These are phyloP conservation scores for Debaryomyces maramus DNA, from an alignment of 805 yeast species.

Conservation along the genomic window DNA sequence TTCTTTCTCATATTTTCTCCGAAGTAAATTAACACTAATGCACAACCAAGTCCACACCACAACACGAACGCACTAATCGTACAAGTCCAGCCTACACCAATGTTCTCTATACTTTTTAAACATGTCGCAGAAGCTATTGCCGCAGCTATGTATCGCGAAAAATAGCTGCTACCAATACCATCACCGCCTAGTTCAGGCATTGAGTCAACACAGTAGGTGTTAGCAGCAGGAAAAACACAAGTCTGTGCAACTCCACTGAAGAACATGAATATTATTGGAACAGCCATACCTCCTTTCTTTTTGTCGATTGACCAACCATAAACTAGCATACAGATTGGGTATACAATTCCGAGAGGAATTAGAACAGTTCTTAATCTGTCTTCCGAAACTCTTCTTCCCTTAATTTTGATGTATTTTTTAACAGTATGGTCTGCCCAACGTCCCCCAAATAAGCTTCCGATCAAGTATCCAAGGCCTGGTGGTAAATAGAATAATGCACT, in stretches of 20 bases:
- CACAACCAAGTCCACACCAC: constrained; percentile 36
- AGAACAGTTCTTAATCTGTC: constrained; percentile 18
- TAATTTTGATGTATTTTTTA: constrained; percentile 38
- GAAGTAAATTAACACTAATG: constrained; percentile 32
- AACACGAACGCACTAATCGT: constrained; percentile 49
- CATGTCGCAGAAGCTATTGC: constrained; percentile 53
- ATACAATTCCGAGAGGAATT: constrained; percentile 41
- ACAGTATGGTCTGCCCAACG: constrained; percentile 51
- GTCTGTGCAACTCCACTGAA: constrained; percentile 53
- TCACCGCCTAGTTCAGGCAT: constrained; percentile 56
- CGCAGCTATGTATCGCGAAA: constrained; percentile 49
- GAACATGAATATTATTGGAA: constrained; percentile 53
- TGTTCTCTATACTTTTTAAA: constrained; percentile 43
- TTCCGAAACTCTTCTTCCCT: constrained; percentile 51
- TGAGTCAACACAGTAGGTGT: constrained; percentile 60
- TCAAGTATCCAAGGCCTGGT: constrained; percentile 55
- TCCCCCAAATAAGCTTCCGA: constrained; percentile 55
- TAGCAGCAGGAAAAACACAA: constrained; percentile 49
- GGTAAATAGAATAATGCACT: constrained; percentile 56
- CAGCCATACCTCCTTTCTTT: constrained; percentile 53
- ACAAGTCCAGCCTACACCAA: constrained; percentile 59
- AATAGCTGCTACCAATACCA: constrained; percentile 56
- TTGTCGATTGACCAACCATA: constrained; percentile 57
- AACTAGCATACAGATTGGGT: constrained; percentile 46
- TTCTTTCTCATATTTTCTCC: constrained; percentile 35